Conservation (phyloP, 2,329 filamentous ascomycete genomes). For the Coleophoma crateriformis region DNA sequence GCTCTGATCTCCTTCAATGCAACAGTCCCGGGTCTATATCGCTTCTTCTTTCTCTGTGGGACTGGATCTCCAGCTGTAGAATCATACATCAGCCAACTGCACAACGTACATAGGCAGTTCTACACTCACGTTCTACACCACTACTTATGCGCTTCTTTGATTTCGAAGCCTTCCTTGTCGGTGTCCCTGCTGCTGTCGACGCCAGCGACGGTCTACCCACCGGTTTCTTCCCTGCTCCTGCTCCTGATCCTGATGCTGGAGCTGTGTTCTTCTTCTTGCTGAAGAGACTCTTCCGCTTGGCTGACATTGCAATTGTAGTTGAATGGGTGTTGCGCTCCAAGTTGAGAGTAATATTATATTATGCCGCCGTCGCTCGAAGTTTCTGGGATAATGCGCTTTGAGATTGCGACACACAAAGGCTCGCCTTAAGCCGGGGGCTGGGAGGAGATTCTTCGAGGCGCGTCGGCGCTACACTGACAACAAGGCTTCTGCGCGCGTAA, state of each 20-base stretch:
- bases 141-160: neutral
- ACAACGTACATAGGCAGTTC: too few relatives aligned
- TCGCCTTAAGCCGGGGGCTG: neutral
- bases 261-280: neutral
- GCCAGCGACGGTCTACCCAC: neutral
- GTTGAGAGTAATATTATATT: neutral
- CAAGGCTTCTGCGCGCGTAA: neutral
- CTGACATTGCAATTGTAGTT: conserved; percentile 1
- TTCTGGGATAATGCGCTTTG: neutral
- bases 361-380: neutral
- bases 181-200: neutral
- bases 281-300: conserved; percentile 1
- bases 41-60: conserved; percentile 53
- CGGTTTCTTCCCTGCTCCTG: too few relatives aligned
- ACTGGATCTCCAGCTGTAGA: conserved; percentile 65
- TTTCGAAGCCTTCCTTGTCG: neutral
- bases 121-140: conserved; percentile 5
- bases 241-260: neutral
- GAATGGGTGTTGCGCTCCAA: neutral
- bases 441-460: neutral
- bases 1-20: conserved; percentile 87
- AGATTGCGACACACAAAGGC: neutral
- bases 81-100: neutral
- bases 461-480: neutral
- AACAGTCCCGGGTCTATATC: conserved; percentile 74